These are phyloP conservation scores for Arabis alpina DNA, from an alignment of 345 rosid species.

Conservation along the genomic window DNA sequence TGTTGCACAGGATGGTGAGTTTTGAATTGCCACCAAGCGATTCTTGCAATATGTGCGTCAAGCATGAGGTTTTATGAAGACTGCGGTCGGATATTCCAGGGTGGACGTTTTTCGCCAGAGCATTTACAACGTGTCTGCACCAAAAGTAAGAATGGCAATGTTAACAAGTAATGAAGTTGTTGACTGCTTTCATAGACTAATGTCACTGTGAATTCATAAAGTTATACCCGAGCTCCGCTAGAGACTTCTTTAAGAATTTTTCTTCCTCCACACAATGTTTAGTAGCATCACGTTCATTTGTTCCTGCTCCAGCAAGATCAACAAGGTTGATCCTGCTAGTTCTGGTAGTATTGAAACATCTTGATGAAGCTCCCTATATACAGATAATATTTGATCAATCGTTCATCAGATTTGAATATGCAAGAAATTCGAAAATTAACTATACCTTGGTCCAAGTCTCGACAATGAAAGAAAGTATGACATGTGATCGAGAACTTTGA, in stretches of 20 bases:
- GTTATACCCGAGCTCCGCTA: constrained; percentile 87
- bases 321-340: constrained; percentile 87
- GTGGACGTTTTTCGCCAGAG: constrained; percentile 58
- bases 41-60: constrained; percentile 83
- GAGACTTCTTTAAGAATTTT: constrained; percentile 78
- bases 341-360: constrained; percentile 85
- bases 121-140: constrained; percentile 70
- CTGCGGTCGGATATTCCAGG: constrained; percentile 50
- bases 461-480: constrained; percentile 47
- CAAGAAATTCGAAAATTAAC: background rate
- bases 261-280: constrained; percentile 67
- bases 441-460: constrained; percentile 46
- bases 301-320: constrained; percentile 91
- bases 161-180: constrained; percentile 5
- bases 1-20: constrained; percentile 82
- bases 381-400: constrained; percentile 25
- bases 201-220: constrained; percentile 10
- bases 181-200: background rate
- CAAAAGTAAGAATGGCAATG: constrained; percentile 34
- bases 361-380: constrained; percentile 72
- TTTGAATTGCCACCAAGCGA: constrained; percentile 96
- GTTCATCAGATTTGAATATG: constrained; percentile 4
- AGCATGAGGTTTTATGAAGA: constrained; percentile 62
- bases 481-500: constrained; percentile 94
- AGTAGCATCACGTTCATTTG: constrained; percentile 64